phyloP scores from a whole-genome alignment of 768 basidiomycete genomes.

The Galerina sulciceps region DNA sequence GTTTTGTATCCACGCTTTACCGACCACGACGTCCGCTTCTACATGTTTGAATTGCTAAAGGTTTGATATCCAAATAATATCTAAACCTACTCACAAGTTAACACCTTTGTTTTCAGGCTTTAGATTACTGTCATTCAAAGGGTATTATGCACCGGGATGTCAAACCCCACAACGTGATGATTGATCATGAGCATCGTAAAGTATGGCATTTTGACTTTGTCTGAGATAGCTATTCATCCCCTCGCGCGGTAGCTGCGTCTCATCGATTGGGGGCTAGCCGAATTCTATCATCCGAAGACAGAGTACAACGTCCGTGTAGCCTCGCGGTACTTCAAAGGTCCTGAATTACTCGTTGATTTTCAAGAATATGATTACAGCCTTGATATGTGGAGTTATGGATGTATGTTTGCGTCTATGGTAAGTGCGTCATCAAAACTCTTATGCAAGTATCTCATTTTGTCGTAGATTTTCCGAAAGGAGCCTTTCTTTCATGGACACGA shows the following conservation, averaged over 20 bases:
- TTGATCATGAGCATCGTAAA: conserved; percentile 96
- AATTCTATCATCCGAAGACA: conserved; percentile 97
- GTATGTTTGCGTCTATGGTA: conserved; percentile 99
- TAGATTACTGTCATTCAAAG: conserved; percentile 98
- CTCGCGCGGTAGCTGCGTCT: conserved; percentile 70
- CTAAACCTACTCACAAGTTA: not conserved
- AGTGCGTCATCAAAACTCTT: conserved; percentile 22
- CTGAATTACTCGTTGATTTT: conserved; percentile 95
- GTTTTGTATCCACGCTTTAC: conserved; percentile 93
- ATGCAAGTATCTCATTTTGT: conserved; percentile 7
- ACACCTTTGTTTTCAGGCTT: conserved; percentile 55
- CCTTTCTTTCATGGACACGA: conserved; percentile 99
- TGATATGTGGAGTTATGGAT: conserved; percentile 99
- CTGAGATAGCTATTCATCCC: conserved; percentile 9
- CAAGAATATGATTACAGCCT: conserved; percentile 98
- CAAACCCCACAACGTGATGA: conserved; percentile 99
- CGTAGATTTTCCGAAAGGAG: conserved; percentile 96
- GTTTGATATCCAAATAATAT: conserved; percentile 35
- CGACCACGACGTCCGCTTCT: conserved; percentile 94
- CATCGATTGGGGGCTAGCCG: conserved; percentile 98
- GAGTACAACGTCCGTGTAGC: conserved; percentile 99
- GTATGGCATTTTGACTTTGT: conserved; percentile 44
- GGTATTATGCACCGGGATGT: conserved; percentile 99
- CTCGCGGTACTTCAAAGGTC: conserved; percentile 97
- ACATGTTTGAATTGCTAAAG: conserved; percentile 97